phyloP scores from a whole-genome alignment of 306 rosid species.

The Vachellia collinsii region DNA sequence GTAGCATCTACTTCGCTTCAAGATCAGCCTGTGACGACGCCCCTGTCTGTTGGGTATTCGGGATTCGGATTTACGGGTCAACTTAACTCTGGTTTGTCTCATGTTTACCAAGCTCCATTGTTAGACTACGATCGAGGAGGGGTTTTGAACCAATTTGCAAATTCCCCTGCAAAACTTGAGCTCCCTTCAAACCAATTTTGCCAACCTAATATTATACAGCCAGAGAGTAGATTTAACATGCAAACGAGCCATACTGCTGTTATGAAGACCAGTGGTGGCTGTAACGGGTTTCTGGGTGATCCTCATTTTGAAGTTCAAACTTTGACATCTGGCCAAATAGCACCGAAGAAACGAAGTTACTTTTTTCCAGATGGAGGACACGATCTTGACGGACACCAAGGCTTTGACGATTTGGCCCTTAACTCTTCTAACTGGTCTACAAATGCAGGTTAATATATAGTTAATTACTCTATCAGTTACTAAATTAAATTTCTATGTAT shows the following conservation, averaged over 20 bases:
- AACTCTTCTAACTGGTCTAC: conserved; percentile 40
- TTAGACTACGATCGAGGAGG: conserved; percentile 25
- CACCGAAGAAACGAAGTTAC: conserved; percentile 14
- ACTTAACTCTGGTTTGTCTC: conserved; percentile 31
- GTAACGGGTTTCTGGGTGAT: conserved; percentile 48
- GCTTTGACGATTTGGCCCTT: conserved; percentile 29
- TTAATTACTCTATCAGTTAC: not conserved
- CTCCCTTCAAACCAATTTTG: conserved; percentile 57
- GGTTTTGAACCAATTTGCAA: conserved; percentile 12
- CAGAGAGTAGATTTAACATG: conserved; percentile 29
- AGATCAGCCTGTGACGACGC: not conserved
- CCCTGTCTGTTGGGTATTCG: conserved; percentile 16
- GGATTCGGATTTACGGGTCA: conserved; percentile 42
- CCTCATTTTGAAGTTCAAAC: conserved; percentile 47
- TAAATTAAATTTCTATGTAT: not conserved
- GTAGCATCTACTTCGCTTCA: not conserved
- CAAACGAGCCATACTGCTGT: conserved; percentile 17
- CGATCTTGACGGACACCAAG: conserved; percentile 32
- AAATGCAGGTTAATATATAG: conserved; percentile 15
- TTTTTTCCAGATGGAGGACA: not conserved
- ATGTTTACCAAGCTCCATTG: conserved; percentile 37
- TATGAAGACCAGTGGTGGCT: conserved; percentile 3
- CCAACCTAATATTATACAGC: conserved; percentile 16
- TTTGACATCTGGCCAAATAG: conserved; percentile 12
- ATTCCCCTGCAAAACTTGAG: conserved; percentile 45